A percentile compares a stretch with the other conserved stretches of the same genome.
Conservation (phyloP, 371 early-diverging fungal species). For the Sporodiniella umbellata region DNA sequence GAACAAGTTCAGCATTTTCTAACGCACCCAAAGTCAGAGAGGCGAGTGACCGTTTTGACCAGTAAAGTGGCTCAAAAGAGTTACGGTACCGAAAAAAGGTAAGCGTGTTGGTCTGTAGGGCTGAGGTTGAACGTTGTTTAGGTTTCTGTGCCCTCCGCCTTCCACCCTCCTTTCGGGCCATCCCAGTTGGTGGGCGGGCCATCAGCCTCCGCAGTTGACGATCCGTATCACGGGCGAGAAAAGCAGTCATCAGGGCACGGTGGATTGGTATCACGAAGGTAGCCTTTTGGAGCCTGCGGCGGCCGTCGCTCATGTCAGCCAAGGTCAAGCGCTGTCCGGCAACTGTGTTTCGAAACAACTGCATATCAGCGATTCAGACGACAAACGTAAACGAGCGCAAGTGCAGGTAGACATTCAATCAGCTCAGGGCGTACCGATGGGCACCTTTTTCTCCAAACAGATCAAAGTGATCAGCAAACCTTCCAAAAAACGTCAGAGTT, state of each 20-base stretch:
- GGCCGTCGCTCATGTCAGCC: background rate
- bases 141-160: slow-evolving; percentile 80
- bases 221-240: slow-evolving; percentile 46
- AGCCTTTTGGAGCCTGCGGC: slow-evolving; percentile 9
- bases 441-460: slow-evolving; percentile 68
- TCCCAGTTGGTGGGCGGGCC: slow-evolving; percentile 37
- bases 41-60: slow-evolving; percentile 67
- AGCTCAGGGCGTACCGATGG: slow-evolving; percentile 58
- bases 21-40: slow-evolving; percentile 49
- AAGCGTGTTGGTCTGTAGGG: too few species aligned
- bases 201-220: slow-evolving; percentile 32
- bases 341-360: slow-evolving; percentile 81
- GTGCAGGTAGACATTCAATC: slow-evolving; percentile 69
- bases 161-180: slow-evolving; percentile 72
- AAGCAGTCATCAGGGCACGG: slow-evolving; percentile 36
- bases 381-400: slow-evolving; percentile 75
- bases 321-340: slow-evolving; percentile 48
- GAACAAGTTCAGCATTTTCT: slow-evolving; percentile 44
- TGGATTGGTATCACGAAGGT: slow-evolving; percentile 41
- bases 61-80: slow-evolving; percentile 86
- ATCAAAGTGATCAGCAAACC: slow-evolving; percentile 89
- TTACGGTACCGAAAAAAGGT: slow-evolving; percentile 82
- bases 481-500: slow-evolving; percentile 81
- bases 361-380: slow-evolving; percentile 82
- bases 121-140: too few species aligned